Percentiles rank a stretch among this genome's conserved stretches.
phyloP scores from a whole-genome alignment of 129 eudicot genomes.

The Logfia minima region DNA sequence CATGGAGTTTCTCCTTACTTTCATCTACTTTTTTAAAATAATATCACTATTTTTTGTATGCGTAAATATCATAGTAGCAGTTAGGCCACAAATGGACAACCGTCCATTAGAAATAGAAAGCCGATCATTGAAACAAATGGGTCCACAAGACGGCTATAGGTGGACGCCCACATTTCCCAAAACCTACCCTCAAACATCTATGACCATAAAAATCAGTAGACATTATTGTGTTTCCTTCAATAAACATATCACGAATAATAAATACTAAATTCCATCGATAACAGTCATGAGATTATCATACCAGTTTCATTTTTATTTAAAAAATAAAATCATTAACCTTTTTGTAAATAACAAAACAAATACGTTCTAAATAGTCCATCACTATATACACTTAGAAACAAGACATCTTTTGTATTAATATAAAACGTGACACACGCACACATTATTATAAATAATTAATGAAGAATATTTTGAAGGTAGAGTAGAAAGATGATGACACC shows the following conservation, averaged over 20 bases:
- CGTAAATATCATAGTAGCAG: conserved; percentile 18
- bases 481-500: conserved; percentile 30
- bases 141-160: conserved; percentile 37
- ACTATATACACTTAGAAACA: no score
- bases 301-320: no score
- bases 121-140: conserved; percentile 25
- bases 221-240: neutral
- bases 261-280: no score
- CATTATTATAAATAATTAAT: neutral
- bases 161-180: conserved; percentile 31
- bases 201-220: neutral
- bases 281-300: no score
- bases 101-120: conserved; percentile 29
- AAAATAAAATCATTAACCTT: no score
- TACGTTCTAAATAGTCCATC: no score
- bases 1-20: no score
- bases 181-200: conserved; percentile 22
- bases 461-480: conserved; percentile 11
- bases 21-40: neutral
- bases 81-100: conserved; percentile 28
- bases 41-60: neutral
- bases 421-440: no score
- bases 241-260: no score
- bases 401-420: no score
- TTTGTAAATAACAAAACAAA: no score